Conservation (phyloP, 2,329 filamentous ascomycete species). For the Pseudopithomyces chartarum region DNA sequence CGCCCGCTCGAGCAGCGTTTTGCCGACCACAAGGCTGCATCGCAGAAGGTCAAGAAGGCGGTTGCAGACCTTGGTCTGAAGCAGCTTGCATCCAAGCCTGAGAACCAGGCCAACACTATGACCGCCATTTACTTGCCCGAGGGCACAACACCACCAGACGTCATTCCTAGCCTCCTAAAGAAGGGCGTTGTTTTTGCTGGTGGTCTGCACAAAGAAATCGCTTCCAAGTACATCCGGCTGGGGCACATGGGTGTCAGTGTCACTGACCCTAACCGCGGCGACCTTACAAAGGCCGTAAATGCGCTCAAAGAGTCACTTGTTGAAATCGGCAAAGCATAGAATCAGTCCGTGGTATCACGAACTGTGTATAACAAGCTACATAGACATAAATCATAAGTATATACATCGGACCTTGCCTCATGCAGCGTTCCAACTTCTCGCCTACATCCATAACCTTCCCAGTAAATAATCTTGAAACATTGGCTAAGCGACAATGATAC, state of each 20-base stretch:
- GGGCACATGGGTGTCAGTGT: conserved; percentile 98
- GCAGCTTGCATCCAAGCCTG: conserved; percentile 81
- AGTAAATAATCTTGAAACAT: no score
- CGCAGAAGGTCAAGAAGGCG: conserved; percentile 84
- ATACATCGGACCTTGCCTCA: background rate
- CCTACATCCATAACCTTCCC: no score
- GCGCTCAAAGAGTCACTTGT: conserved; percentile 75
- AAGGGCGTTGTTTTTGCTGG: conserved; percentile 94
- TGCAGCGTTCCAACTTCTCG: no score
- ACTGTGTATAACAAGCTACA: conserved; percentile 3
- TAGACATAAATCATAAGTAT: background rate
- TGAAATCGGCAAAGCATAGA: conserved; percentile 67
- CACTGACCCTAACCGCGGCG: conserved; percentile 76
- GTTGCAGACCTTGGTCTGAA: conserved; percentile 81
- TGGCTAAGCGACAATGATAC: no score
- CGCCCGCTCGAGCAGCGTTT: conserved; percentile 82
- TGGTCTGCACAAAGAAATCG: conserved; percentile 95
- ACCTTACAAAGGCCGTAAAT: conserved; percentile 83
- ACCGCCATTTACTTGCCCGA: conserved; percentile 96
- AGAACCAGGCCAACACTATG: conserved; percentile 96
- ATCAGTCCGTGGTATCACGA: background rate
- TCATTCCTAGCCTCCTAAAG: conserved; percentile 82
- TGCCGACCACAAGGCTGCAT: conserved; percentile 76
- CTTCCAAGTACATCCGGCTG: conserved; percentile 89
- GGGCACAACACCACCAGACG: conserved; percentile 75